These are phyloP conservation scores for Penicillium occitanis DNA, from an alignment of 2,329 filamentous ascomycete species.

Conservation along the genomic window DNA sequence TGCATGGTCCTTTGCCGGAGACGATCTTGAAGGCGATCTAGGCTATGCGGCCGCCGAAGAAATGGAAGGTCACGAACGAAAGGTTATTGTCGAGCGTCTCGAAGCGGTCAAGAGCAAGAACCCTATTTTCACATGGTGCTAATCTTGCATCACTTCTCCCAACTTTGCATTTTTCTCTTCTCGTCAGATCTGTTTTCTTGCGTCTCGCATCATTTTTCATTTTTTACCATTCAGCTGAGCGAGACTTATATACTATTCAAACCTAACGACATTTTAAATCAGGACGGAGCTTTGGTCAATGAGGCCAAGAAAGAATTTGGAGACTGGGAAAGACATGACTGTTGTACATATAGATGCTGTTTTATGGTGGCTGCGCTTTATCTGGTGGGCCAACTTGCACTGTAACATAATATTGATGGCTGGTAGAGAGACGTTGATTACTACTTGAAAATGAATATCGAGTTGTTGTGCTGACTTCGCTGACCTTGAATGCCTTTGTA, in stretches of 20 bases:
- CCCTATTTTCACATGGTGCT: constrained; percentile 98
- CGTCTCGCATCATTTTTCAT: constrained; percentile 20
- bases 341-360: constrained; percentile 17
- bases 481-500: not conserved
- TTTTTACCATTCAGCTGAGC: constrained; percentile 4
- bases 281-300: constrained; percentile 2
- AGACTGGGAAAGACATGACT: not conserved
- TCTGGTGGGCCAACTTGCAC: not conserved
- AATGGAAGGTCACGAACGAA: constrained; percentile 85
- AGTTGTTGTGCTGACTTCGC: not conserved
- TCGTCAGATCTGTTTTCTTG: constrained; percentile 17
- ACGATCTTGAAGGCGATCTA: constrained; percentile 85
- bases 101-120: constrained; percentile 95
- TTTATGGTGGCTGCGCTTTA: constrained; percentile 10
- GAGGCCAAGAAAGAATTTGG: not conserved
- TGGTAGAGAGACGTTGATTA: not conserved
- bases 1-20: constrained; percentile 59
- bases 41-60: constrained; percentile 93
- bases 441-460: not conserved
- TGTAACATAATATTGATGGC: constrained; percentile 11
- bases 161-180: not conserved
- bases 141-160: constrained; percentile 23
- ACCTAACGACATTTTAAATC: constrained; percentile 14
- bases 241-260: constrained; percentile 5
- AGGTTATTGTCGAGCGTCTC: constrained; percentile 93